Evolutionary conservation across 2,329 filamentous ascomycete genomes (phyloP).

Genomic region (Alternaria brassicae): DNA sequence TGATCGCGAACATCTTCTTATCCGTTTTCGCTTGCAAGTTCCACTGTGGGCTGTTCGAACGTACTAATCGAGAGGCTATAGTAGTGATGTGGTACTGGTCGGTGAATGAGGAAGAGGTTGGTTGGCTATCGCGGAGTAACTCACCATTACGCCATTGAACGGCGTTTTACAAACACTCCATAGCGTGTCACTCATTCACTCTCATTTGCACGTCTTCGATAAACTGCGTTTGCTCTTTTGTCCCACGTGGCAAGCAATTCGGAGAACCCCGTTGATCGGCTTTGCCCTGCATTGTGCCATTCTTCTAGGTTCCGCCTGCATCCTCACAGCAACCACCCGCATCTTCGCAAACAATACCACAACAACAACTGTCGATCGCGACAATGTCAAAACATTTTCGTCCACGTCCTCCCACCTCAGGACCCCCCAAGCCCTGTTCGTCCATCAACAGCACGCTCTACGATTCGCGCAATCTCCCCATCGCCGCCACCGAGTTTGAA

Average conservation of each 20-base stretch:
- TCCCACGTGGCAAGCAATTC: neutral
- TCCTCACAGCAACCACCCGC: neutral
- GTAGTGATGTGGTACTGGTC: neutral
- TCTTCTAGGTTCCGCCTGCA: neutral
- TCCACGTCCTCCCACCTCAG: conserved; percentile 20
- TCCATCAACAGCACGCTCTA: conserved; percentile 32
- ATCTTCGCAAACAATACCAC: neutral
- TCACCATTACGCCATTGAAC: neutral
- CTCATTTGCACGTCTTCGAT: neutral
- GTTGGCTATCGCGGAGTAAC: neutral
- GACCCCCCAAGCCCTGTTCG: conserved; percentile 23
- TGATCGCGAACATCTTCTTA: neutral
- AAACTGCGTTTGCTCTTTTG: neutral
- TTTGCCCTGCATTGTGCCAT: neutral
- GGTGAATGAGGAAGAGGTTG: neutral
- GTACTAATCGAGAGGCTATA: neutral
- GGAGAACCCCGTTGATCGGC: neutral
- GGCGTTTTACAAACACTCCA: neutral
- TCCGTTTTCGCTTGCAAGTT: neutral
- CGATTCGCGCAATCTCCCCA: conserved; percentile 39
- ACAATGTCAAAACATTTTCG: conserved; percentile 11
- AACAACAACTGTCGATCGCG: neutral
- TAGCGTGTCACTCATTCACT: neutral
- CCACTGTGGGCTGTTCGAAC: fast-evolving
- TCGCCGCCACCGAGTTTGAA: conserved; percentile 29